phyloP scores from a whole-genome alignment of 176 grass and related monocot species.

The Triticum monococcum region DNA sequence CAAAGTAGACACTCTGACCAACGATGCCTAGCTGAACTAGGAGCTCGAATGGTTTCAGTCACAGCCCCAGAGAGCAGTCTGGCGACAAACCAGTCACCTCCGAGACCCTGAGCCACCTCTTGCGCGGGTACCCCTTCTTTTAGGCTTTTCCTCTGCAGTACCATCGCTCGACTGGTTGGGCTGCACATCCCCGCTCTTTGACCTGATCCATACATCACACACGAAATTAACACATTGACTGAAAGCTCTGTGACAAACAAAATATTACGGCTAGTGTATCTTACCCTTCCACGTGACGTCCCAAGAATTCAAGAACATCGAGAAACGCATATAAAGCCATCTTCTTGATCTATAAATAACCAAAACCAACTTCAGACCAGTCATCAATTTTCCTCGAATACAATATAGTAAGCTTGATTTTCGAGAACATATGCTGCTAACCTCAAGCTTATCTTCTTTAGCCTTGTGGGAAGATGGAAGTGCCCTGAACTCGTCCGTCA shows the following conservation, averaged over 20 bases:
- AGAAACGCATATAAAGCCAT: conserved; percentile 65
- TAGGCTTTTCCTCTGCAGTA: not conserved
- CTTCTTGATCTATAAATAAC: conserved; percentile 63
- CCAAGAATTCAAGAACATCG: conserved; percentile 41
- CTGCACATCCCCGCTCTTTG: not conserved
- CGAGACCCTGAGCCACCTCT: not conserved
- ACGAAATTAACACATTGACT: not conserved
- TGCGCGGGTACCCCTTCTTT: not conserved
- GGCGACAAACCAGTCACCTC: not conserved
- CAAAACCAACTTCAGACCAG: not conserved
- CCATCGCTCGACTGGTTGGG: not conserved
- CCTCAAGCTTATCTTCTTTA: conserved; percentile 90
- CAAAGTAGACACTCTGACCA: conserved; percentile 11
- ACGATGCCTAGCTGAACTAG: no score
- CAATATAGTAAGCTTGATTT: not conserved
- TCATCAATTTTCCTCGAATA: not conserved
- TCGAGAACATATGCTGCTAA: not conserved
- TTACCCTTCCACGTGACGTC: conserved; percentile 35
- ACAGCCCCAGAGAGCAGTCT: not conserved
- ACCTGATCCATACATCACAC: not conserved
- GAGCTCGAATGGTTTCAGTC: not conserved
- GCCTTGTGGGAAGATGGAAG: conserved; percentile 70
- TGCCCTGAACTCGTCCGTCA: conserved; percentile 66
- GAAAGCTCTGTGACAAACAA: not conserved
- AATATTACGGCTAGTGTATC: not conserved